phyloP scores from a whole-genome alignment of 1,139 yeast species.

The Hyphopichia pseudoburtonii region DNA sequence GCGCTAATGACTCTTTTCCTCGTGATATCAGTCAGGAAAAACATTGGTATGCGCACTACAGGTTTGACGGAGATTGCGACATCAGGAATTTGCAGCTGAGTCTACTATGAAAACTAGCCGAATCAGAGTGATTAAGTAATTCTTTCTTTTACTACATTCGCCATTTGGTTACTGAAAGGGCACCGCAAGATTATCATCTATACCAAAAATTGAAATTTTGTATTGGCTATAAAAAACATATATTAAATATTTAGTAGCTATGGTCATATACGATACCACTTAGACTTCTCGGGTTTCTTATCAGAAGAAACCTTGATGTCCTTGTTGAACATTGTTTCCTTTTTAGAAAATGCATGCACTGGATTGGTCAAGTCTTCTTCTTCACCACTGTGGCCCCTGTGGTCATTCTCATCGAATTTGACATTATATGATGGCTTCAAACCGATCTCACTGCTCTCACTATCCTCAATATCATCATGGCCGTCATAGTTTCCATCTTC shows the following conservation, averaged over 20 bases:
- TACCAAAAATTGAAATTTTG: too few species aligned
- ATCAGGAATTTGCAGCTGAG: too few species aligned
- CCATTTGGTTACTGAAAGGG: too few species aligned
- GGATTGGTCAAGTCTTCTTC: slow-evolving; percentile 4
- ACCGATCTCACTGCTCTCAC: too few species aligned
- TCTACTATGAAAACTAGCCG: too few species aligned
- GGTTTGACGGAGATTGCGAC: too few species aligned
- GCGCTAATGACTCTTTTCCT: slow-evolving; percentile 3
- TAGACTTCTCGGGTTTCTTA: neutral
- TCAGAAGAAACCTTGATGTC: neutral
- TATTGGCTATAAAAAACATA: too few species aligned
- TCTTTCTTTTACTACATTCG: too few species aligned
- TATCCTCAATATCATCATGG: slow-evolving; percentile 5
- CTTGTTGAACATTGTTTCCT: neutral
- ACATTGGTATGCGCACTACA: neutral
- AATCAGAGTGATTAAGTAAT: too few species aligned
- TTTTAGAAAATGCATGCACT: slow-evolving; percentile 1
- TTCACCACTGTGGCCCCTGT: neutral
- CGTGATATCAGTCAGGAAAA: slow-evolving; percentile 1
- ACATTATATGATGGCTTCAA: neutral
- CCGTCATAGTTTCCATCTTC: slow-evolving; percentile 4
- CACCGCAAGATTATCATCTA: too few species aligned
- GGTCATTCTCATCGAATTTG: slow-evolving; percentile 1
- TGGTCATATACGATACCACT: neutral
- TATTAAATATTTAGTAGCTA: too few species aligned